phyloP scores from a whole-genome alignment of 164 flowering plant genomes.

The Platanus orientalis region DNA sequence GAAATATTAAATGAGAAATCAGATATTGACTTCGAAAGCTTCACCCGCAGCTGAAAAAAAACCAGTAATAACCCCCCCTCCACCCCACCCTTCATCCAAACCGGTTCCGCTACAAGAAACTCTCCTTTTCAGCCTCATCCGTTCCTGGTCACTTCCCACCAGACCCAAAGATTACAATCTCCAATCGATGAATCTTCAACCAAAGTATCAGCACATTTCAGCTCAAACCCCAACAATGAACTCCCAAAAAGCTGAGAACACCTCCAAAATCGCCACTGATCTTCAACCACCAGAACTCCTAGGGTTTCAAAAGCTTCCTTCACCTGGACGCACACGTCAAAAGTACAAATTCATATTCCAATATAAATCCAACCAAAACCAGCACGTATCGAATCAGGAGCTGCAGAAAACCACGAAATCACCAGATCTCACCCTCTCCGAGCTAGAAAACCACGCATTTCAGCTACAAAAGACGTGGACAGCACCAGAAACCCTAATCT shows the following conservation, averaged over 20 bases:
- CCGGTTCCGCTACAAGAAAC: constrained; percentile 8
- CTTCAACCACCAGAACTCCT: constrained; percentile 3
- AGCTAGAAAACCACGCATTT: background rate
- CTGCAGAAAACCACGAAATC: background rate
- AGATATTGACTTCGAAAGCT: background rate
- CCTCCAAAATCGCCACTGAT: background rate
- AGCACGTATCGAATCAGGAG: background rate
- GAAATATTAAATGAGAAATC: background rate
- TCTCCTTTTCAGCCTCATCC: constrained; percentile 9
- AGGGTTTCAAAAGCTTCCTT: background rate
- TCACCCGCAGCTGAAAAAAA: background rate
- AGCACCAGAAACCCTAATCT: background rate
- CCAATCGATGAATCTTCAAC: constrained; percentile 2
- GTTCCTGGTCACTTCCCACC: constrained; percentile 4
- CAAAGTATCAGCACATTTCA: constrained; percentile 1
- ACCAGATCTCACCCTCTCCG: background rate
- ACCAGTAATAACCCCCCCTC: background rate
- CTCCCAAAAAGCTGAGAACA: background rate
- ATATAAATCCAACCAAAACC: background rate
- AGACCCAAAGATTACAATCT: background rate
- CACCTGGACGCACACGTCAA: constrained; percentile 1
- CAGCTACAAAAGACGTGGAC: no score
- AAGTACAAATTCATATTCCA: background rate
- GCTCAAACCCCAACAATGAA: background rate
- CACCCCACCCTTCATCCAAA: constrained; percentile 8